Evolutionary conservation across 1,139 yeast genomes (phyloP), one percentile per base, ranked within the genome.

Genomic region (Starmera stellimalicola): DNA sequence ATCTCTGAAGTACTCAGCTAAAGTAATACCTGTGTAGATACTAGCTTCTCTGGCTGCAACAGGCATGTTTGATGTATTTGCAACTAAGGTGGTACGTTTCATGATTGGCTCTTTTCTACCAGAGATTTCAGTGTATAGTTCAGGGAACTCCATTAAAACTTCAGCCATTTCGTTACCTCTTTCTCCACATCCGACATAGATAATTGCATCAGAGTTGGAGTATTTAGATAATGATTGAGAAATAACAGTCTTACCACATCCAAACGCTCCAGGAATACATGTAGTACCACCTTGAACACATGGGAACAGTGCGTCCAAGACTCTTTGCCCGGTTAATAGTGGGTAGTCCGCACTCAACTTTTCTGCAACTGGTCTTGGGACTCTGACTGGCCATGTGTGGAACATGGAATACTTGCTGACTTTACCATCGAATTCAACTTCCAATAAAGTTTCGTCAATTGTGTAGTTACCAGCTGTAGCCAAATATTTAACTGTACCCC

Each of bases 201-300:
- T 82, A 59, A 91, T 91, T 37, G 84, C 83, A 60, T 91, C 97
- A 17, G 97, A 91, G 72, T 91, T 91, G 42, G 98, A 91, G 65
- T 78, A 91, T 63, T 91, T 91, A 44, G 98, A 91, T 55, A 91
- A 71, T 2, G 97, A 85, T 67, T 91, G 98, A 23, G 99, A 91
- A 58, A 91, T 91, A 53, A 91, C 99, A 10, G 99, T 91, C 63
- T 91, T 91, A 63, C 99, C 99, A 67, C 97, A 91, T 42, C 99
- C 99, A 54, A 91, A 91, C 43, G 99, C 99, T 63, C 99, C 99
- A 32, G 99, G 99, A 58, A 91, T 91, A 79, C 98, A 93, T 29
- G 99, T 91, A 33, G 99, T 91, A 70, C 99, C 99, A 68, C 99
- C 98, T 70, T 93, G 98, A 50, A 93, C 99, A 75, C 94, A 84